Conservation (phyloP, 2,329 filamentous ascomycete genomes). For the Pseudogymnoascus sp. region DNA sequence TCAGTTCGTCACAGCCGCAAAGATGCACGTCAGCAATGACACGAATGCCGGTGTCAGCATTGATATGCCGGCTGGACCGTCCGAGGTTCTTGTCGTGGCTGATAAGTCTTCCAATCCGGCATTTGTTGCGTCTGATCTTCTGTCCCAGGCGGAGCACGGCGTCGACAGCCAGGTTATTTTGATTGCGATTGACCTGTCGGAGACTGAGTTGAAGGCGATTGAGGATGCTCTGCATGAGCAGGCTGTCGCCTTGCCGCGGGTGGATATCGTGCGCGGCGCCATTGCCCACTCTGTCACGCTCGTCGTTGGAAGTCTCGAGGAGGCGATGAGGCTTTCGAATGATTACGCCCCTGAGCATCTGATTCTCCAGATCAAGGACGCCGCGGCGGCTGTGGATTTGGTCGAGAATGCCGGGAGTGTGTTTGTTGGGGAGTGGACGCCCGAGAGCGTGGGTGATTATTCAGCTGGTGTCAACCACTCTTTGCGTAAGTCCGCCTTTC, state of each 20-base stretch:
- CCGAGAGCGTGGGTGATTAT: slow-evolving; percentile 96
- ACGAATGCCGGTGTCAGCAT: slow-evolving; percentile 93
- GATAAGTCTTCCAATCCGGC: slow-evolving; percentile 83
- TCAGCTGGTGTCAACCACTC: slow-evolving; percentile 97
- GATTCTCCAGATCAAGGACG: slow-evolving; percentile 79
- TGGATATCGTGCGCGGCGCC: slow-evolving; percentile 84
- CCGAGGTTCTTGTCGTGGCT: slow-evolving; percentile 92
- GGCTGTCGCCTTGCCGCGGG: slow-evolving; percentile 77
- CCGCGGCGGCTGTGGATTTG: slow-evolving; percentile 64
- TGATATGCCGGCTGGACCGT: slow-evolving; percentile 96
- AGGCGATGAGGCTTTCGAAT: slow-evolving; percentile 80
- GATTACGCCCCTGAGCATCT: slow-evolving; percentile 93
- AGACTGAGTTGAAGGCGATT: slow-evolving; percentile 69
- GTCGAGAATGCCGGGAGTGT: slow-evolving; percentile 94
- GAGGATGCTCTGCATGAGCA: slow-evolving; percentile 87
- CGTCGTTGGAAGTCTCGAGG: slow-evolving; percentile 59
- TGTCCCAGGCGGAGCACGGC: slow-evolving; percentile 95
- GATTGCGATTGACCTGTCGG: slow-evolving; percentile 72
- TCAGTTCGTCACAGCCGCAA: slow-evolving; percentile 95
- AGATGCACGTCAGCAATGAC: slow-evolving; percentile 98
- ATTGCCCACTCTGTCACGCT: slow-evolving; percentile 91
- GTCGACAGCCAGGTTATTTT: slow-evolving; percentile 92
- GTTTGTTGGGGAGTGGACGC: slow-evolving; percentile 93
- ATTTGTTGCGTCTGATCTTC: slow-evolving; percentile 89
- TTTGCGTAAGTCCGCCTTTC: slow-evolving; percentile 61